phyloP scores from a whole-genome alignment of 345 rosid species.

The Camelina hispida region DNA sequence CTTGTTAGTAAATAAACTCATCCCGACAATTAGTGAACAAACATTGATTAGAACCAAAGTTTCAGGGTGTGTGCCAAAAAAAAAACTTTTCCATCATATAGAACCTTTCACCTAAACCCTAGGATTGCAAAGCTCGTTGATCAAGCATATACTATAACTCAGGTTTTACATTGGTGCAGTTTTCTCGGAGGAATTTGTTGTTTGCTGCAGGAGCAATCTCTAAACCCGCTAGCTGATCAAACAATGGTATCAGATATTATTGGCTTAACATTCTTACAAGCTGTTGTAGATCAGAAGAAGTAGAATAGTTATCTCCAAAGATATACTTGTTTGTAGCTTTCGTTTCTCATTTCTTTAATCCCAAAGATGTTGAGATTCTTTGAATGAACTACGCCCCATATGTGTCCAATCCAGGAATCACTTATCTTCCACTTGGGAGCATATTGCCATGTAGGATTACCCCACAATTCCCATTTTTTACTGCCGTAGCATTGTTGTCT shows the following conservation, averaged over 20 bases:
- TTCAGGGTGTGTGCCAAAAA: not conserved
- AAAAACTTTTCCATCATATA: not conserved
- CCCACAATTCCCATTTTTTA: not conserved
- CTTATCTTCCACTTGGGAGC: conserved; percentile 1
- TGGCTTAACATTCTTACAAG: conserved; percentile 18
- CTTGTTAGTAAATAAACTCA: not conserved
- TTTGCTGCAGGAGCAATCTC: conserved; percentile 87
- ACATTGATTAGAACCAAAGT: not conserved
- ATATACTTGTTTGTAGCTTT: conserved; percentile 9
- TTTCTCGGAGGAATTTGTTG: conserved; percentile 83
- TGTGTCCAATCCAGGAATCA: conserved; percentile 5
- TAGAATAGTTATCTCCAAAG: conserved; percentile 26
- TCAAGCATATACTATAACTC: conserved; percentile 16
- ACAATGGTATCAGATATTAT: not conserved
- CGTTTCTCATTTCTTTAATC: not conserved
- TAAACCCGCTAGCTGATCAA: conserved; percentile 47
- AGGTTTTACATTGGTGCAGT: conserved; percentile 51
- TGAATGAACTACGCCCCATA: not conserved
- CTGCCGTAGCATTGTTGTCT: too few species aligned
- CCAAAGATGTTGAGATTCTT: conserved; percentile 26
- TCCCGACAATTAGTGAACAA: not conserved
- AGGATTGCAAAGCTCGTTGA: conserved; percentile 6
- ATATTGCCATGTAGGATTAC: conserved; percentile 5
- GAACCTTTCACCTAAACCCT: not conserved
- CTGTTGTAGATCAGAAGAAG: conserved; percentile 32